Conservation (phyloP, 352 stramenopile species). For the Phytophthora vignae region DNA sequence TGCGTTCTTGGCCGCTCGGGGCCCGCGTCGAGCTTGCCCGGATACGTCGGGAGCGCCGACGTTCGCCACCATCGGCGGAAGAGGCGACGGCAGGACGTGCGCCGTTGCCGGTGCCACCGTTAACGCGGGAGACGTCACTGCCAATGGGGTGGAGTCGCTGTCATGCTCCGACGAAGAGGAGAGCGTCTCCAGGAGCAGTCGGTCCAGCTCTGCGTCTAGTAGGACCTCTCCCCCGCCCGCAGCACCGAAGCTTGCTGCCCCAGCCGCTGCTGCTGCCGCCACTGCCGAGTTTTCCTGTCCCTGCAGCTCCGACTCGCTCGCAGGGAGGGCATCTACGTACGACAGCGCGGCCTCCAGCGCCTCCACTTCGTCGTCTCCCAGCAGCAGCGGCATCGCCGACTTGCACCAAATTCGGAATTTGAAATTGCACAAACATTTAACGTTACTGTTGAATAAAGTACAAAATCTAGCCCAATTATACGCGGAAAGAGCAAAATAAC, state of each 20-base stretch:
- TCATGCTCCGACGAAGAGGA: conserved; percentile 32
- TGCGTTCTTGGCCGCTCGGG: conserved; percentile 13
- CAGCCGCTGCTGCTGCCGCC: not conserved
- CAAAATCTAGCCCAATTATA: too few species aligned
- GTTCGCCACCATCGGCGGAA: conserved; percentile 13
- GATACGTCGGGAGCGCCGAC: conserved; percentile 7
- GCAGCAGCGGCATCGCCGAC: conserved; percentile 32
- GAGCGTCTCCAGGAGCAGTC: conserved; percentile 35
- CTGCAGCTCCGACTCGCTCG: not conserved
- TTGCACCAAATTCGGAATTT: not conserved
- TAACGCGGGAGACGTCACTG: conserved; percentile 2
- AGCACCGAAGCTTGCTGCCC: not conserved
- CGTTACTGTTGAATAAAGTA: not conserved
- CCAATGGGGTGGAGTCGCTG: conserved; percentile 5
- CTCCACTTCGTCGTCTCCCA: conserved; percentile 41
- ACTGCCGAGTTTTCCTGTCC: not conserved
- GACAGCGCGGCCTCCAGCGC: conserved; percentile 39
- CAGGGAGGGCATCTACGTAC: conserved; percentile 27
- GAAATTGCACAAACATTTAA: not conserved
- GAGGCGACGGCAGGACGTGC: conserved; percentile 14
- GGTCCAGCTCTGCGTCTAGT: conserved; percentile 35
- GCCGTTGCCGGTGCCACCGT: not conserved
- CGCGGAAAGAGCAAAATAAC: too few species aligned
- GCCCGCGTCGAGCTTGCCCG: conserved; percentile 2
- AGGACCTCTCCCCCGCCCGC: conserved; percentile 17